phyloP scores from a whole-genome alignment of 1,284 basidiomycete species.

The Moesziomyces sp. region DNA sequence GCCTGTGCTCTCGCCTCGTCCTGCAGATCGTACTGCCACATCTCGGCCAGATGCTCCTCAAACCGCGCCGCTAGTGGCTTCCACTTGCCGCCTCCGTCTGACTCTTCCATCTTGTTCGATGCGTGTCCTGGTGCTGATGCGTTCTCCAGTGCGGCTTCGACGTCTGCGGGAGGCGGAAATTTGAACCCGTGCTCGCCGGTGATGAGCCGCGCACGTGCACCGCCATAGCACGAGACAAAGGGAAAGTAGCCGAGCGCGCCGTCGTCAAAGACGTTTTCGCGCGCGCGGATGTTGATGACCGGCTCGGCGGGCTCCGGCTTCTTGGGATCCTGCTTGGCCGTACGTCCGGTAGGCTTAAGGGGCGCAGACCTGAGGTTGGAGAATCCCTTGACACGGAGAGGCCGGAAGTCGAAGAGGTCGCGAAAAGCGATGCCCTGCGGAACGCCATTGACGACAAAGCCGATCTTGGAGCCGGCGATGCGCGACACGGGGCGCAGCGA shows the following conservation, averaged over 20 bases:
- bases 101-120: slow-evolving; percentile 1
- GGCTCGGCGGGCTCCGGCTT: slow-evolving; percentile 20
- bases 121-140: not conserved
- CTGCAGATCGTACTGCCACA: slow-evolving; percentile 48
- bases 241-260: slow-evolving; percentile 96
- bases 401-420: slow-evolving; percentile 90
- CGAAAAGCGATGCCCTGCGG: slow-evolving; percentile 85
- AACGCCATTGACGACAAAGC: slow-evolving; percentile 92
- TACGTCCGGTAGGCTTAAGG: slow-evolving; percentile 2
- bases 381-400: slow-evolving; percentile 70
- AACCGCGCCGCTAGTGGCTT: slow-evolving; percentile 45
- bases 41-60: slow-evolving; percentile 48
- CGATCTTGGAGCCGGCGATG: slow-evolving; percentile 79
- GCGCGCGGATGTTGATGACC: slow-evolving; percentile 56
- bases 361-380: slow-evolving; percentile 14
- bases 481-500: slow-evolving; percentile 77
- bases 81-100: slow-evolving; percentile 28
- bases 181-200: slow-evolving; percentile 80
- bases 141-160: slow-evolving; percentile 47
- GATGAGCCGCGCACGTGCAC: slow-evolving; percentile 84
- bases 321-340: slow-evolving; percentile 12
- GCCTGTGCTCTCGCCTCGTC: slow-evolving; percentile 50
- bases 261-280: slow-evolving; percentile 87
- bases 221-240: slow-evolving; percentile 91
- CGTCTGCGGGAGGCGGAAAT: slow-evolving; percentile 73